These are phyloP conservation scores for Chaetoscypha palmicola DNA, from an alignment of 2,329 filamentous ascomycete genomes.

Conservation along the genomic window DNA sequence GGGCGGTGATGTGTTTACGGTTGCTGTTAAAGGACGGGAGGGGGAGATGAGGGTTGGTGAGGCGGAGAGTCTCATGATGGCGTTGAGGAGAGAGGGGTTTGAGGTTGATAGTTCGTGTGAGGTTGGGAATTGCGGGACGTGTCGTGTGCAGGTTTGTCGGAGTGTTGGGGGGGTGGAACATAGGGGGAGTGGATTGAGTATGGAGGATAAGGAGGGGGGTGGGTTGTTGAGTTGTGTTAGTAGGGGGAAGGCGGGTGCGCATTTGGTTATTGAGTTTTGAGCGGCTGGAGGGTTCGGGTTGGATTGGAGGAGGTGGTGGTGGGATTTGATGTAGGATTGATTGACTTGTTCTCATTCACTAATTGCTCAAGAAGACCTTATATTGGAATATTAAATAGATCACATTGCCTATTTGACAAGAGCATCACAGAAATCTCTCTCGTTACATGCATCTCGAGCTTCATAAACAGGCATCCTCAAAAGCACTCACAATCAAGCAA, in stretches of 20 bases:
- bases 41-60: conserved; percentile 35
- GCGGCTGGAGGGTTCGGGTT: too few relatives aligned
- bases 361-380: too few relatives aligned
- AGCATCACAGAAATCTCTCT: too few relatives aligned
- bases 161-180: conserved; percentile 34
- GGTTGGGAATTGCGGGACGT: conserved; percentile 38
- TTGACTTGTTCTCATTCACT: too few relatives aligned
- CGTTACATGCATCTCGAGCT: too few relatives aligned
- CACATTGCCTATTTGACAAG: too few relatives aligned
- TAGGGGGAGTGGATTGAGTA: conserved; percentile 24
- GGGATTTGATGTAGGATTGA: too few relatives aligned
- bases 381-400: too few relatives aligned
- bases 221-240: conserved; percentile 8
- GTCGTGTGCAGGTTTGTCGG: conserved; percentile 35
- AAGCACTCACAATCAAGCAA: too few relatives aligned
- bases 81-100: conserved; percentile 34
- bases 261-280: conserved; percentile 20
- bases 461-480: too few relatives aligned
- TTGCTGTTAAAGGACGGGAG: conserved; percentile 35
- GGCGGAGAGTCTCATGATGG: conserved; percentile 36
- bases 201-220: background rate
- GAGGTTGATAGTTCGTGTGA: conserved; percentile 38
- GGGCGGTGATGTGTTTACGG: conserved; percentile 54
- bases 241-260: conserved; percentile 12
- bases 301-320: too few relatives aligned